Base-by-base conservation (phyloP, 805 yeast species). In the Metschnikowia reukaufii region DNA sequence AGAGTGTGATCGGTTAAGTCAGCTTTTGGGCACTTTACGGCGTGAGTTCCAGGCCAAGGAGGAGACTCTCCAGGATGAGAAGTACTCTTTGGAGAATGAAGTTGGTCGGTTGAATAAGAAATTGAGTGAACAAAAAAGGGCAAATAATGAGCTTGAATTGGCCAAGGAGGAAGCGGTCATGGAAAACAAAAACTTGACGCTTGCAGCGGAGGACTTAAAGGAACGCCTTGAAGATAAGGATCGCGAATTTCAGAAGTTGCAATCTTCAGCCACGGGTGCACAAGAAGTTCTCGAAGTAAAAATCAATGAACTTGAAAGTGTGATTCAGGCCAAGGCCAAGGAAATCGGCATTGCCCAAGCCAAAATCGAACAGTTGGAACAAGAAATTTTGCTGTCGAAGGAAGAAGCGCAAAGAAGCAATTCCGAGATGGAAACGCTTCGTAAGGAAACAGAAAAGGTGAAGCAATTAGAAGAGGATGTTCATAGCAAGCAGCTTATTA, bases 401-500 rank as follows among this genome's bases (percentile, higher is more conserved):
- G 29, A 25, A 25, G 2, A 25, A 9, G 29, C 29, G 29, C 29
- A 25, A 25, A n/a, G n/a, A n/a, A n/a, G n/a, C n/a, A n/a, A n/a
- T 4, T 29, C 31, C 10, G 60, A 49, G 6, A 45, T 51, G 18
- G 44, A 27, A 12, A 32, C 38, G 13, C 47, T 56, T 23, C 39
- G 62, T 47, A 49, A 54, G 17, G 66, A 62, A n/a, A 48, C 34
- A 29, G 48, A 49, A 51, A 41, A 63, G 53, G 58, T 72, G 74
- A 42, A 86, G 76, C 60, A 69, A 64, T 44, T 90, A 75, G 61
- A 71, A 76, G 37, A 82, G 73, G 70, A 90, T 77, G 51, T 72
- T 17, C 66, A 70, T 37, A 63, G 60, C 50, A 90, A 88, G 65
- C 88, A 83, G 48, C 69, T 91, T 29, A 78, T 83, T 42, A 81